These are phyloP conservation scores for Mycena olivaceomarginata DNA, from an alignment of 768 basidiomycete species.

Conservation along the genomic window DNA sequence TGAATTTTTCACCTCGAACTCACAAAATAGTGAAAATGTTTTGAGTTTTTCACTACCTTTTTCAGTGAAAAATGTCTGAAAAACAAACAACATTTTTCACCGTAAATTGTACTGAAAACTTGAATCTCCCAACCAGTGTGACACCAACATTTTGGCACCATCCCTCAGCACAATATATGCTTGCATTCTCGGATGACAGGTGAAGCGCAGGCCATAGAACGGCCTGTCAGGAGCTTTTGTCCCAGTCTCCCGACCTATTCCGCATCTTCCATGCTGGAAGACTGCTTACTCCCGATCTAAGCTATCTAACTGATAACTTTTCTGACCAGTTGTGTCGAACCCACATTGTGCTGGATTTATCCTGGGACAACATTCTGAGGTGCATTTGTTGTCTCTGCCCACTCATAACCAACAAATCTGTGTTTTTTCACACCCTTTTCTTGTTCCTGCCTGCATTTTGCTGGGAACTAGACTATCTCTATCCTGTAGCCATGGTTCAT, in stretches of 20 bases:
- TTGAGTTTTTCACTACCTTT: too few relatives aligned
- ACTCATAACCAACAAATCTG: not conserved
- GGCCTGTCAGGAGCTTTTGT: not conserved
- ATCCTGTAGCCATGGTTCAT: too few relatives aligned
- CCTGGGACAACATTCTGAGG: too few relatives aligned
- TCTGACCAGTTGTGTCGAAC: not conserved
- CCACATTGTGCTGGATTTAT: not conserved
- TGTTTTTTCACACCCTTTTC: not conserved
- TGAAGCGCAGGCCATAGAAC: not conserved
- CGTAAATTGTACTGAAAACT: too few relatives aligned
- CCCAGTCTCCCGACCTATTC: not conserved
- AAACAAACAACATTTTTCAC: too few relatives aligned
- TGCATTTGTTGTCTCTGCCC: too few relatives aligned
- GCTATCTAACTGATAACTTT: not conserved
- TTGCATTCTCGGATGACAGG: not conserved
- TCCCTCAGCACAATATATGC: not conserved
- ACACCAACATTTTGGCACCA: not conserved
- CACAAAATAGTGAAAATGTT: too few relatives aligned
- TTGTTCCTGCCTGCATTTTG: not conserved
- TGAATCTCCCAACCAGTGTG: too few relatives aligned
- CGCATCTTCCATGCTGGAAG: not conserved
- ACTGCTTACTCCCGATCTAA: not conserved
- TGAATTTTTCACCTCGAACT: too few relatives aligned
- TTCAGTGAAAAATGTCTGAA: too few relatives aligned
- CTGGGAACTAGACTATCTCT: too few relatives aligned